Evolutionary conservation across 352 stramenopile genomes (phyloP), one percentile per base, ranked within the genome.

Genomic region (Phytophthora citricola): DNA sequence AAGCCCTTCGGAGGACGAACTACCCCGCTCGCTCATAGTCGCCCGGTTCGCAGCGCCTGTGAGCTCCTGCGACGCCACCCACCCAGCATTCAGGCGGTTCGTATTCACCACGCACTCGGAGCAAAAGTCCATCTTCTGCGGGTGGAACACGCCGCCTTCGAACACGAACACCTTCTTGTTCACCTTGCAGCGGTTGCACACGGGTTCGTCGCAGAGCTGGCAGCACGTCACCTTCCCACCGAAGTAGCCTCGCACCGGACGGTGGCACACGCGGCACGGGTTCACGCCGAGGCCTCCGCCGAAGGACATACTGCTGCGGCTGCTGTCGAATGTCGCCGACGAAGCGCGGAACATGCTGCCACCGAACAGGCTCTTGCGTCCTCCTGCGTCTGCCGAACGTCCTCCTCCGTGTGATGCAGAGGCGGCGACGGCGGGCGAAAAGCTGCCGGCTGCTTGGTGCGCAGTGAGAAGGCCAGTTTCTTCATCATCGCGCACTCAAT

Each of bases 81-180:
- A 86, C 11, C 67, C 55, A n/a, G 79, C 77, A 39, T 76, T 83
- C 39, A 81, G 58, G n/a, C 71, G 72, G 64, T 57, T 85, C 4
- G 75, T 85, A 17, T 65, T 65, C 26, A 63, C 52, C 36, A 86
- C 59, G 49, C 79, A 89, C 63, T 86, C 77, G 24, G 63, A 71
- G 51, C 79, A 89, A 51, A 89, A 89, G n/a, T 86, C 79, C 55
- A 92, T 83, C 63, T 92, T 90, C 54, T 84, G 71, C 10, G 79
- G 81, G 40, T 87, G 71, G 51, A 85, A 83, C 22, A 87, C 62
- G 0, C 71, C 71, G n/a, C 54, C 49, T 43, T 70, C 66, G 63
- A 82, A 78, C 43, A 86, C 69, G 49, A 70, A 73, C 17, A 87
- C 63, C 50, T 85, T 79, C 58, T 89, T 85, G 53, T 45, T 52